Base-by-base conservation (phyloP, 495 filamentous ascomycete genomes). In the Bathelium albidoporum region DNA sequence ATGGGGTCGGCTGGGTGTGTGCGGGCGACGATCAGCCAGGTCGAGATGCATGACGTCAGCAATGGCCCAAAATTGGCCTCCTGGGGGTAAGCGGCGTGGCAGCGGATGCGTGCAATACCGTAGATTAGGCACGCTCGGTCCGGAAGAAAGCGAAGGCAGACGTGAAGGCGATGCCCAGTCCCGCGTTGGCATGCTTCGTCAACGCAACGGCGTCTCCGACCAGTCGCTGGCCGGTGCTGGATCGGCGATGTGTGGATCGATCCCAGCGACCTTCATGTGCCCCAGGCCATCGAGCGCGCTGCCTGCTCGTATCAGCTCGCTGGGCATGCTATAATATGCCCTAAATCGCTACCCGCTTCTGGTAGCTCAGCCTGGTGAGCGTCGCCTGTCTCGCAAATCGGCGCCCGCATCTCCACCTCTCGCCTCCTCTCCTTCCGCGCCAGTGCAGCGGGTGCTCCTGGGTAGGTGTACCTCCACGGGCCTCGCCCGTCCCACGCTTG, bases 41-140 rank as follows among this genome's bases (percentile, higher is more conserved):
- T 22, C 44, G 44, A 49, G 49, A 55, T 55, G 49, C 20, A 55
- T 55, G 49, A 55, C 49, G 49, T 55, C 49, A 55, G 49, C 20
- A 55, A 55, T 55, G 49, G 49, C 24, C 20, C 22, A 12, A 29
- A 55, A 55, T n/a, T 29, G 49, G 49, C 49, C 22, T 29, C 2
- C 49, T 14, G 5, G 34, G 14, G 5, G 34, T 14, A 39, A 5
- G 34, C 14, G 14, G 14, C 34, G n/a, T 39, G 34, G 34, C 5
- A 14, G 34, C 34, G 34, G 34, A 14, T 14, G 5, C 34, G 34
- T 14, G n/a, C n/a, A n/a, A n/a, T n/a, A 39, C 34, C 5, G 34
- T 14, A 39, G 34, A 39, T 39, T 39, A 39, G 34, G 16, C 9
- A 55, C 20, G 29, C 11, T 7, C 20, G 12, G 24, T 55, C 49